These are phyloP conservation scores for Lithospermum erythrorhizon DNA, from an alignment of 257 asterid species.

Conservation along the genomic window DNA sequence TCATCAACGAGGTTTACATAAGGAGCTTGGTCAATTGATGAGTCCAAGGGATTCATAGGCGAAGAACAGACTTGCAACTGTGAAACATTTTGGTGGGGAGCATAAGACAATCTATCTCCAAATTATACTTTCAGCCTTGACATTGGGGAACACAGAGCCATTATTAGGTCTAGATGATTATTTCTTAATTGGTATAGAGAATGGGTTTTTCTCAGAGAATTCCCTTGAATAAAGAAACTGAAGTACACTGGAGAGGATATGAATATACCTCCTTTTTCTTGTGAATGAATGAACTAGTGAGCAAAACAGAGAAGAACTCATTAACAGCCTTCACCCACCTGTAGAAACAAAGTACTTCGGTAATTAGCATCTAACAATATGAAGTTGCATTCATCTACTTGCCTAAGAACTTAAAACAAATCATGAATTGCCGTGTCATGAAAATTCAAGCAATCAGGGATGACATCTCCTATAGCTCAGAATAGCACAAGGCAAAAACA, in stretches of 20 bases:
- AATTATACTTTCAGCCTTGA: not conserved
- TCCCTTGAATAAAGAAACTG: not conserved
- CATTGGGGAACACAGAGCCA: not conserved
- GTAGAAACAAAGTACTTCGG: constrained; percentile 11
- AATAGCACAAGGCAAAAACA: not conserved
- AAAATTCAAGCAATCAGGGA: not conserved
- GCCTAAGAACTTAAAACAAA: not conserved
- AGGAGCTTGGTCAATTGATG: constrained; percentile 61
- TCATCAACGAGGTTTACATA: constrained; percentile 38
- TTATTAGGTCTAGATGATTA: not conserved
- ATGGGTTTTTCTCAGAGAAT: not conserved
- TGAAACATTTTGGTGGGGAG: constrained; percentile 1
- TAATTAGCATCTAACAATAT: not conserved
- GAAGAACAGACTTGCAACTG: constrained; percentile 31
- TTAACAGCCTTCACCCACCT: constrained; percentile 96
- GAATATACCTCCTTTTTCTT: constrained; percentile 23
- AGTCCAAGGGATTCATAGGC: constrained; percentile 23
- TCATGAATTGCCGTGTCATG: not conserved
- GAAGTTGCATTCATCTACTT: not conserved
- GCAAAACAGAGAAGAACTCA: constrained; percentile 53
- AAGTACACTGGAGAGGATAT: not conserved
- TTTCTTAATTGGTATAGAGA: not conserved
- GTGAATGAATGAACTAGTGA: constrained; percentile 41
- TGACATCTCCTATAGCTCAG: not conserved
- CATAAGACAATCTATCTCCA: not conserved